phyloP scores from a whole-genome alignment of 768 basidiomycete genomes.

The Tylopilus balloui region DNA sequence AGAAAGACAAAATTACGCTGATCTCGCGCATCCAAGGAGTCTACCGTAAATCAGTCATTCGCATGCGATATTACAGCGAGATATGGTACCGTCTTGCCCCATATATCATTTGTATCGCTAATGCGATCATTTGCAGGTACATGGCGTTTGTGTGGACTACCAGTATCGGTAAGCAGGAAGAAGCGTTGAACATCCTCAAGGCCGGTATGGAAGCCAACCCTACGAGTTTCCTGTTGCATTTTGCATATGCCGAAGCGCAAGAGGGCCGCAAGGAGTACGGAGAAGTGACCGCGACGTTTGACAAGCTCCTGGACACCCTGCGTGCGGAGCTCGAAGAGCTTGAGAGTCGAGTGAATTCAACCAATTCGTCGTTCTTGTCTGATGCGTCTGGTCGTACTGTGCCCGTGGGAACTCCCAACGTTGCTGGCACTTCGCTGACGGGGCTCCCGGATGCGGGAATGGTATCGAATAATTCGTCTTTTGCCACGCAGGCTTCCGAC shows the following conservation, averaged over 20 bases:
- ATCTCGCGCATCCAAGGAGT: constrained; percentile 72
- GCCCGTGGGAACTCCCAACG: constrained; percentile 22
- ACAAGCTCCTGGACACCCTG: constrained; percentile 65
- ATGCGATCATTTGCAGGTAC: constrained; percentile 52
- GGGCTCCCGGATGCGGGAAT: constrained; percentile 30
- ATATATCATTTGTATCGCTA: constrained; percentile 4
- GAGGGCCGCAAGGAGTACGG: constrained; percentile 60
- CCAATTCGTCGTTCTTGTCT: constrained; percentile 37
- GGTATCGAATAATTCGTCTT: constrained; percentile 42
- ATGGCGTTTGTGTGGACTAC: constrained; percentile 86
- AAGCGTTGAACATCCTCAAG: constrained; percentile 75
- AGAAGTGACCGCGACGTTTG: constrained; percentile 69
- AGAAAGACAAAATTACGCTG: constrained; percentile 66
- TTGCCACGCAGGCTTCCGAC: constrained; percentile 47
- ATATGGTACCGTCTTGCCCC: constrained; percentile 61
- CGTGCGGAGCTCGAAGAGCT: constrained; percentile 58
- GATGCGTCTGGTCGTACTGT: constrained; percentile 29
- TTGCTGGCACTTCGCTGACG: constrained; percentile 3
- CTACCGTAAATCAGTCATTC: constrained; percentile 83
- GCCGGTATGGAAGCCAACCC: constrained; percentile 88
- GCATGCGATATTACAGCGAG: constrained; percentile 93
- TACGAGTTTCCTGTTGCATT: constrained; percentile 84
- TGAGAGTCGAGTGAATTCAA: constrained; percentile 42
- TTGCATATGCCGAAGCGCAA: constrained; percentile 75
- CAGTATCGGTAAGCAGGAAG: constrained; percentile 71